These are phyloP conservation scores for Hysterium pulicare DNA, from an alignment of 2,329 filamentous ascomycete species.

Conservation along the genomic window DNA sequence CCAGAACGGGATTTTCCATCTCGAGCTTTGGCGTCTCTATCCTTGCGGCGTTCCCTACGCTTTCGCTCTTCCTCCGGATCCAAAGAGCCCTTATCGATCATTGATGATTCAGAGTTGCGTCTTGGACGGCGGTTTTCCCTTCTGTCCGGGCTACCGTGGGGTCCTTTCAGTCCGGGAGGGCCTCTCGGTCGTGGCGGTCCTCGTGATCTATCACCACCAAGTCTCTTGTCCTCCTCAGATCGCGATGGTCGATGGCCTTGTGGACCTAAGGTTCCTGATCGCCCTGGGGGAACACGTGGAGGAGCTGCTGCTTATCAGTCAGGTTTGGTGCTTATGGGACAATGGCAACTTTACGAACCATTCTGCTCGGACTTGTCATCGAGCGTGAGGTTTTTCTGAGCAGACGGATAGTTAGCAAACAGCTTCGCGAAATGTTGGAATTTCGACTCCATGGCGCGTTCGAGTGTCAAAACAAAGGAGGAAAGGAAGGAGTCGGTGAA, in stretches of 20 bases:
- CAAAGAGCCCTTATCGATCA: constrained; percentile 61
- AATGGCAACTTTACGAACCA: constrained; percentile 24
- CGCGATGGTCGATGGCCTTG: constrained; percentile 58
- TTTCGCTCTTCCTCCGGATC: constrained; percentile 61
- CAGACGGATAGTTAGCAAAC: constrained; percentile 43
- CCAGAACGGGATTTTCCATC: constrained; percentile 36
- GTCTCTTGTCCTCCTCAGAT: constrained; percentile 59
- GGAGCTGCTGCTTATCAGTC: constrained; percentile 8
- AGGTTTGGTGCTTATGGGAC: constrained; percentile 35
- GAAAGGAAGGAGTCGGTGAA: constrained; percentile 3
- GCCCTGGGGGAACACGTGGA: constrained; percentile 42
- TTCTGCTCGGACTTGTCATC: constrained; percentile 54
- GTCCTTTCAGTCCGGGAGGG: constrained; percentile 37
- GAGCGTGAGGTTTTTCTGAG: constrained; percentile 65
- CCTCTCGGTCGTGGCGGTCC: constrained; percentile 35
- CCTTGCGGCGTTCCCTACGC: constrained; percentile 47
- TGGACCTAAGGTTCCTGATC: constrained; percentile 44
- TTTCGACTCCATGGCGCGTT: constrained; percentile 35
- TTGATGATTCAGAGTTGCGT: constrained; percentile 77
- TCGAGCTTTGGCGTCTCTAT: constrained; percentile 46
- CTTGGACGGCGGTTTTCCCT: constrained; percentile 54
- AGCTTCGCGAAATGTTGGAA: constrained; percentile 37
- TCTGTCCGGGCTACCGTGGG: constrained; percentile 35
- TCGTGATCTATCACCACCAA: constrained; percentile 44
- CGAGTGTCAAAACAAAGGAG: background rate